Evolutionary conservation across 495 filamentous ascomycete genomes (phyloP), one percentile per base, ranked within the genome.

Genomic region (Aspergillus sclerotiicarbonarius): DNA sequence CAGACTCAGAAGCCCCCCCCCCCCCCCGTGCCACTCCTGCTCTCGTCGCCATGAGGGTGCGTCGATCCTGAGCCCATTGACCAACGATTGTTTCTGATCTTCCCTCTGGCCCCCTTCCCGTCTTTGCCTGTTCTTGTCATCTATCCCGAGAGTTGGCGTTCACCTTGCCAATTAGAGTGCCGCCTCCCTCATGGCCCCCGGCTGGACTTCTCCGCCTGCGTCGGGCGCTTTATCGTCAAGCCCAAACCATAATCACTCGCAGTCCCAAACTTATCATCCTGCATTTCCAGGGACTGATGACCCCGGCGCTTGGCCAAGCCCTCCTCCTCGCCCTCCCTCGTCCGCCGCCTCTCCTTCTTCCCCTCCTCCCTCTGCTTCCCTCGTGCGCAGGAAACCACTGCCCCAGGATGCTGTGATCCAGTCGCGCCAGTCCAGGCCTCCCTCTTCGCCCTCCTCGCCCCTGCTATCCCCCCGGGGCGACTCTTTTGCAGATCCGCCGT

Each of bases 361-460:
- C 35, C 62, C 58, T 57, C 57, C 58, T 65, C 62, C 63, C 56
- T 44, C 56, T 45, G 52, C 56, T 48, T 15, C 56, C 58, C 32
- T 35, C 33, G 58, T 76, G 52, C 71, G 66, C 62, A 69, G 74
- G 61, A 76, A 77, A 60, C 71, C 75, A 52, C 53, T 78, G 19
- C 74, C 73, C 54, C 58, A 67, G 57, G 57, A 72, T 54, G 67
- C 67, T 53, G 64, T 71, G 56, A 71, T 59, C 65, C 35, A 59
- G 45, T 43, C 66, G 58, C 63, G 63, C 60, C 41, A 57, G 57
- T 64, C 74, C 59, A 49, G 49, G 35, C 60, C 60, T 49, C 61
- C 59, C n/a, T 53, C 56, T 7, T 60, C 59, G 30, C 57, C 59
- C 44, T 33, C 58, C 41, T 62, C 65, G 59, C 69, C 68, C 62